Evolutionary conservation across 2,329 filamentous ascomycete genomes (phyloP).

Genomic region (Seiridium cupressi): DNA sequence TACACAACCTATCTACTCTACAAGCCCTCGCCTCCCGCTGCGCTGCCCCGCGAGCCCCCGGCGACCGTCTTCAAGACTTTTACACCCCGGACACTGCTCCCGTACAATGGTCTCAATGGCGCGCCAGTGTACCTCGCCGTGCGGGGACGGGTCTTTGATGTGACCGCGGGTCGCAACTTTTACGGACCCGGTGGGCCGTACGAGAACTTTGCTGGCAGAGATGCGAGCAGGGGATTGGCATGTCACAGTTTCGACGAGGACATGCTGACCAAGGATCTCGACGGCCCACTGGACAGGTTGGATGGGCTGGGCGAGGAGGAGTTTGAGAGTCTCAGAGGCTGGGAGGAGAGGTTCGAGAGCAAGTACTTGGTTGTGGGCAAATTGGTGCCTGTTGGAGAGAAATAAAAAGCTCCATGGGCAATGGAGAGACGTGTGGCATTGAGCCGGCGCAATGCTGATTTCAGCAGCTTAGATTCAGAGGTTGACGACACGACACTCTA

Average conservation of each 20-base stretch:
- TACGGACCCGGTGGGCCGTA: conserved; percentile 96
- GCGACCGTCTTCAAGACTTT: conserved; percentile 66
- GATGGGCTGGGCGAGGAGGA: conserved; percentile 71
- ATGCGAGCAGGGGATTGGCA: conserved; percentile 84
- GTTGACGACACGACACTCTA: not conserved
- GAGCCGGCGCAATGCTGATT: not conserved
- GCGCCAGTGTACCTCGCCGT: conserved; percentile 87
- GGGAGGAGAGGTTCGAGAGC: conserved; percentile 90
- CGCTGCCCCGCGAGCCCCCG: conserved; percentile 51
- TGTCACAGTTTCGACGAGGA: conserved; percentile 91
- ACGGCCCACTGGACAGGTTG: conserved; percentile 77
- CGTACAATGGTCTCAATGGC: conserved; percentile 75
- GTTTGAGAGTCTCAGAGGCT: conserved; percentile 79
- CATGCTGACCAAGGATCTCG: conserved; percentile 89
- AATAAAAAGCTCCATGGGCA: conserved; percentile 9
- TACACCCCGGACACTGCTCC: conserved; percentile 77
- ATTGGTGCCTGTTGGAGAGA: conserved; percentile 59
- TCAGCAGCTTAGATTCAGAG: not conserved
- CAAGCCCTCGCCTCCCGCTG: conserved; percentile 43
- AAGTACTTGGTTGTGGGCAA: conserved; percentile 96
- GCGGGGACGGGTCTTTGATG: conserved; percentile 87
- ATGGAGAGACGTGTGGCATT: not conserved
- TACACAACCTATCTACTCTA: conserved; percentile 59
- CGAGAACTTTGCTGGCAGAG: conserved; percentile 90
- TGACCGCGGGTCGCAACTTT: conserved; percentile 82